Base-by-base conservation (phyloP, 208 protist species). In the Crithidia thermophila region DNA sequence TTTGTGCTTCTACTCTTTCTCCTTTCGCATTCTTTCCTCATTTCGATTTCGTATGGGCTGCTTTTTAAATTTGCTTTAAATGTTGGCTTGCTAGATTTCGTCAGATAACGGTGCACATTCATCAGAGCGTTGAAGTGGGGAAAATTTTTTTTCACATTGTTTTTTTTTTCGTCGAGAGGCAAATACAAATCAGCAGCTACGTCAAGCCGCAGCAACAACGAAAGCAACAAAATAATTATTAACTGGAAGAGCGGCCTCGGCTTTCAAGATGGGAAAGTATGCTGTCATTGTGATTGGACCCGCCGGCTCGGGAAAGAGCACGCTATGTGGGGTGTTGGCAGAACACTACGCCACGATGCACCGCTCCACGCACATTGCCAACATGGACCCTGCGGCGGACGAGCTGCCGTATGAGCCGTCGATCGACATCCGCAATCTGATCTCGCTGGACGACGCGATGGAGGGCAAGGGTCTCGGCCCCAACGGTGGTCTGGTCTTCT, bases 311-410 rank as follows among this genome's bases (percentile, higher is more conserved):
- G 95, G 95, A 34, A 98, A 98, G 79, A 97, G 88, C 60, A 98
- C 95, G 3, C 82, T 97, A 14, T 97, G 95, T 67, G 58, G 52
- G 14, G 79, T 87, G 8, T 42, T 98, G 23, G 70, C 85, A 0
- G 90, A 98, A 67, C 88, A 97, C 72, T 95, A 93, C 71, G 79
- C 88, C 13, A 77, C 58, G 21, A 88, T 92, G 45, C 90, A 90
- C 30, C 84, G 97, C 37, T 86, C 87, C n/a, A 89, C 90, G 18
- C 90, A 96, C 66, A 80, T 99, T n/a, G 89, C 98, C 30, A 99
- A 99, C 87, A 86, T 99, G 42, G 99, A 99, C 75, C 99, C 99
- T 4, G 98, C 98, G 6, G 98, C 98, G 60, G 98, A 99, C 43
- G 66, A 83, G 16, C 65, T 97, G 56, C 79, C 80, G 9, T 98